phyloP scores from a whole-genome alignment of 164 flowering plant genomes.

The Sedum album region DNA sequence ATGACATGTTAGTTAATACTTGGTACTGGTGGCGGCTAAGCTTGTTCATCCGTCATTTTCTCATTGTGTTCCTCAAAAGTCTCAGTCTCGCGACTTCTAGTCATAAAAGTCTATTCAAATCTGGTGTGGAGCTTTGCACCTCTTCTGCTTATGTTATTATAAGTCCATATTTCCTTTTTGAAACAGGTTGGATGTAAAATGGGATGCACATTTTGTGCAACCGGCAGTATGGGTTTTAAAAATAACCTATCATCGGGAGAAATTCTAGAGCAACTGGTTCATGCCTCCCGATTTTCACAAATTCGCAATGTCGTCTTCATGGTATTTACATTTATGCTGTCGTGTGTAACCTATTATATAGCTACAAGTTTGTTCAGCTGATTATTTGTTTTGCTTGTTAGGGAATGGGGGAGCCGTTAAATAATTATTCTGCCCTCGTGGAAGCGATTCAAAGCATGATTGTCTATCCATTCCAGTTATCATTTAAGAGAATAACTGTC shows the following conservation, averaged over 20 bases:
- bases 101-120: no score
- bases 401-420: constrained; percentile 99
- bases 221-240: constrained; percentile 96
- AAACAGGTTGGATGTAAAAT: constrained; percentile 92
- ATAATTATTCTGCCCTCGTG: constrained; percentile 71
- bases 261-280: constrained; percentile 88
- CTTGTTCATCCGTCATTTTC: not conserved
- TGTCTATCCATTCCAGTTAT: constrained; percentile 66
- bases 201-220: constrained; percentile 98
- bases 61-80: not conserved
- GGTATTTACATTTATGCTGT: constrained; percentile 30
- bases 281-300: constrained; percentile 59
- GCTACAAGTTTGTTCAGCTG: not conserved
- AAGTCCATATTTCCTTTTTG: not conserved
- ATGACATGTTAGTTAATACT: no score
- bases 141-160: not conserved
- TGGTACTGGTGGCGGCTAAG: no score
- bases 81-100: no score
- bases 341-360: not conserved
- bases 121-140: not conserved
- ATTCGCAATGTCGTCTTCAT: constrained; percentile 96
- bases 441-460: constrained; percentile 76
- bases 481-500: constrained; percentile 77
- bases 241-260: constrained; percentile 82
- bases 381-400: constrained; percentile 22